Evolutionary conservation across 2,329 filamentous ascomycete species (phyloP).

Genomic region (Neonectria punicea): DNA sequence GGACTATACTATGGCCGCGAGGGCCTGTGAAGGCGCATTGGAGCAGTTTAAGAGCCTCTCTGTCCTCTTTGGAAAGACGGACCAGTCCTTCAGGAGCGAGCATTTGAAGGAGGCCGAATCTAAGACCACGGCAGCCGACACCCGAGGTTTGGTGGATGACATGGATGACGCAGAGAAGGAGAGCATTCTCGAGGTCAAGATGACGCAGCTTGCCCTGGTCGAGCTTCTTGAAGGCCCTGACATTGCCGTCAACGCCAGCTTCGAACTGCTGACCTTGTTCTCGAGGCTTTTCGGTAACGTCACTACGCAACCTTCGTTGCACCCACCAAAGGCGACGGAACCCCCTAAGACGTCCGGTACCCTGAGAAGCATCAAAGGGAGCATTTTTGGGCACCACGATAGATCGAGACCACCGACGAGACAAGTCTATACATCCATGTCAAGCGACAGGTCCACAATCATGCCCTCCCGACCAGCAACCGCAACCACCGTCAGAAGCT

Average conservation of each 20-base stretch:
- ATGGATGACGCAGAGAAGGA: conserved; percentile 89
- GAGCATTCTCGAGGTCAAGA: conserved; percentile 90
- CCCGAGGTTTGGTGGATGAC: conserved; percentile 73
- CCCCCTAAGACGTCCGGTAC: conserved; percentile 79
- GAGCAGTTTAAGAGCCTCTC: conserved; percentile 84
- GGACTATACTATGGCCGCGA: conserved; percentile 82
- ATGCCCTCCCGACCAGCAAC: conserved; percentile 49
- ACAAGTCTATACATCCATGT: conserved; percentile 49
- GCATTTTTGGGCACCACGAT: conserved; percentile 77
- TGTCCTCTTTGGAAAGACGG: conserved; percentile 73
- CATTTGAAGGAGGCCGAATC: conserved; percentile 69
- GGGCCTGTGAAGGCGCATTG: conserved; percentile 89
- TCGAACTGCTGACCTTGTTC: conserved; percentile 86
- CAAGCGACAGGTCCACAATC: conserved; percentile 50
- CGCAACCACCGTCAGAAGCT: conserved; percentile 55
- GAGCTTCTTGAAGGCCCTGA: conserved; percentile 87
- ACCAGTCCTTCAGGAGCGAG: conserved; percentile 69
- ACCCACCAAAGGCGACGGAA: conserved; percentile 55
- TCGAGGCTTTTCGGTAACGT: conserved; percentile 77
- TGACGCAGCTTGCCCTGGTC: conserved; percentile 88
- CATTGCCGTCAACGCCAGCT: conserved; percentile 86
- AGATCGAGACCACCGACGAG: conserved; percentile 57
- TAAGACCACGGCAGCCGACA: conserved; percentile 36
- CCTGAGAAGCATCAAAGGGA: conserved; percentile 74
- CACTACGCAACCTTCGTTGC: conserved; percentile 58